Percentiles rank a stretch among this genome's conserved stretches.
phyloP scores from a whole-genome alignment of 306 rosid species.

The Lagenaria siceraria region DNA sequence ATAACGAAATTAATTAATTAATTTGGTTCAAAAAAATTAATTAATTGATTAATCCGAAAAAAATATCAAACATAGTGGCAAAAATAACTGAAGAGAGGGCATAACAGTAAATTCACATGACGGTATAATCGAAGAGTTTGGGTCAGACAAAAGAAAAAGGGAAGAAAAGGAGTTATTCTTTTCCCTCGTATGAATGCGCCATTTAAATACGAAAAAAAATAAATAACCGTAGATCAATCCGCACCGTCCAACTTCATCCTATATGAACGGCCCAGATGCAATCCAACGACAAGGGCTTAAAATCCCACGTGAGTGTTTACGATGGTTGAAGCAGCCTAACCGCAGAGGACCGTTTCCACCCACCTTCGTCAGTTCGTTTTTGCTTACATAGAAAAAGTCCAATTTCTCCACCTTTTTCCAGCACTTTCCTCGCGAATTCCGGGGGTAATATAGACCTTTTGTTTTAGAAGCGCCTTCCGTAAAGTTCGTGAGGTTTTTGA shows the following conservation, averaged over 20 bases:
- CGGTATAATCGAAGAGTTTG: background rate
- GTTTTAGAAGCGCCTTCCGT: background rate
- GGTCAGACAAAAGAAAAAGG: background rate
- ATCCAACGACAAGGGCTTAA: background rate
- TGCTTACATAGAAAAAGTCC: background rate
- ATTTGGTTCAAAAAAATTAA: too few relatives aligned
- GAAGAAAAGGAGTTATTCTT: background rate
- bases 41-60: too few relatives aligned
- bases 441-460: background rate
- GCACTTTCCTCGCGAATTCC: background rate
- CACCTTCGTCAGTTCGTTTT: background rate
- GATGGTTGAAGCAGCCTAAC: background rate
- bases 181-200: background rate
- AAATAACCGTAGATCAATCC: background rate
- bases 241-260: background rate
- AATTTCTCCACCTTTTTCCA: background rate
- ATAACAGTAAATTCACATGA: background rate
- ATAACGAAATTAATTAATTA: too few relatives aligned
- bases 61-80: background rate
- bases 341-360: background rate
- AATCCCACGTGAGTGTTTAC: constrained; percentile 5
- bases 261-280: background rate
- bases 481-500: background rate
- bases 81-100: background rate
- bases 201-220: background rate